Evolutionary conservation across 192 early-diverging fungal genomes (phyloP), one percentile per base, ranked within the genome.

Genomic region (Physocladia obscura): DNA sequence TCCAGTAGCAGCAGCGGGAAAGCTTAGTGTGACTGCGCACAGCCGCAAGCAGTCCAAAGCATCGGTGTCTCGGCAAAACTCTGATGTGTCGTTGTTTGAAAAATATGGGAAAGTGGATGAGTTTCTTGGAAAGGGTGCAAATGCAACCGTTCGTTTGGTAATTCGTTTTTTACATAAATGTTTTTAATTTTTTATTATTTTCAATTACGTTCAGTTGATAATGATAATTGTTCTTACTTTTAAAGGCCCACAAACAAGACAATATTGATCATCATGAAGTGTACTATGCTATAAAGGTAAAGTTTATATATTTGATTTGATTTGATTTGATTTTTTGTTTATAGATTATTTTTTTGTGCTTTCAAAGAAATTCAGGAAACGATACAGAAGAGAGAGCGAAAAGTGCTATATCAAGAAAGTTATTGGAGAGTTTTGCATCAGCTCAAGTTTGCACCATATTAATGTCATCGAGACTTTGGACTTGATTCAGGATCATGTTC

Each of bases 381-480:
- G 91, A 51, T 80, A 85, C 44, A 90, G 88, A 55, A 87, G 89
- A 60, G 95, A 97, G 78, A 84, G 89, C 11, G 75, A 96, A 80
- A 89, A 91, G 77, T 92, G 95, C 30, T 97, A 96, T 77, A 82
- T 95, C 75, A 97, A 97, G 75, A 98, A 97, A 81, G 79, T 98
- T 68, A 92, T 91, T 31, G 89, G 90, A 67, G 96, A 98, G 79
- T 98, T 95, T 75, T 96, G 95, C 78, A 97, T 98, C 54, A 76
- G 92, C 65, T 96, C 94, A 1, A 91, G 92, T 44, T 80, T 97
- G 73, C 87, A 93, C 58, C 94, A 97, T 78, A 79, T 83, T 64
- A 95, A 98, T 76, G 82, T 98, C 27, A 94, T 98, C 31, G 86
- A 92, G 77, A 96, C 96, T 5, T 82, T 97, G 19, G 96, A 98